These are phyloP conservation scores for Plantago ovata DNA, from an alignment of 257 asterid species.

Conservation along the genomic window DNA sequence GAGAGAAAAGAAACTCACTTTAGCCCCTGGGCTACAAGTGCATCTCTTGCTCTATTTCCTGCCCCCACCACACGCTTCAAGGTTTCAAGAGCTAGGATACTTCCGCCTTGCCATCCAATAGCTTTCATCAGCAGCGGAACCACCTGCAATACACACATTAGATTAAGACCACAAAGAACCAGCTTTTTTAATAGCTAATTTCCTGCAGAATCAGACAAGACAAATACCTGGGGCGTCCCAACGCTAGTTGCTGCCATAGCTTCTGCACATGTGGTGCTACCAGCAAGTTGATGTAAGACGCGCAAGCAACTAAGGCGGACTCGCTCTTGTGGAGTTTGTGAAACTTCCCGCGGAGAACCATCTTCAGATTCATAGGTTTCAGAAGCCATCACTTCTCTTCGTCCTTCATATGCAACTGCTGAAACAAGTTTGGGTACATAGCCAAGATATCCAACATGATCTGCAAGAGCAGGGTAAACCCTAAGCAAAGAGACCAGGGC, in stretches of 20 bases:
- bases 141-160: conserved; percentile 52
- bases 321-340: conserved; percentile 86
- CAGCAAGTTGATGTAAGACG: conserved; percentile 96
- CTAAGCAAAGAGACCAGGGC: conserved; percentile 91
- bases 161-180: conserved; percentile 22
- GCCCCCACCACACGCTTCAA: conserved; percentile 94
- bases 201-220: conserved; percentile 5
- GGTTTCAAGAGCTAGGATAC: conserved; percentile 98
- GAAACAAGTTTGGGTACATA: conserved; percentile 94
- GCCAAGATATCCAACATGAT: conserved; percentile 97
- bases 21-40: conserved; percentile 97
- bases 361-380: conserved; percentile 59
- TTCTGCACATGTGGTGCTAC: conserved; percentile 97
- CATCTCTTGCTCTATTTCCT: conserved; percentile 97
- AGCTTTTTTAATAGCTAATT: conserved; percentile 1
- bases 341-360: conserved; percentile 40
- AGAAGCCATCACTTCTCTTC: conserved; percentile 90
- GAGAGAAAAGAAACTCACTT: conserved; percentile 48
- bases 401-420: conserved; percentile 91
- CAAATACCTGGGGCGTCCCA: conserved; percentile 87
- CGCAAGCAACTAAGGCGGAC: conserved; percentile 98
- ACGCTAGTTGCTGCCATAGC: conserved; percentile 99
- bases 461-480: conserved; percentile 98
- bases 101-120: conserved; percentile 99
- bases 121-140: conserved; percentile 99